Conservation (phyloP, 306 rosid species). For the Quercus robur region DNA sequence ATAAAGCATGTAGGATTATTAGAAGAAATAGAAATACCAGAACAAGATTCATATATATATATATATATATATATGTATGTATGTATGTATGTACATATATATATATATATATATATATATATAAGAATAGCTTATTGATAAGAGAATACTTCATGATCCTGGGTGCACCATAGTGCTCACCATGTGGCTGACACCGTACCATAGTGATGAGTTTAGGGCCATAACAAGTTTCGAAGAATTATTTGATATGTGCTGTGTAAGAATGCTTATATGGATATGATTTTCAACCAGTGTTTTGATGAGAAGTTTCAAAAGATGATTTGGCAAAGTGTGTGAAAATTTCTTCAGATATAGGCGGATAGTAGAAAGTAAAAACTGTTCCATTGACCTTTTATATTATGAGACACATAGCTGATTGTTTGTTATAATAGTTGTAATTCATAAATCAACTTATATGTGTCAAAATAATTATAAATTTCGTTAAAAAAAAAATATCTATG, state of each 20-base stretch:
- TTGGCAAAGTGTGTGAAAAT: not conserved
- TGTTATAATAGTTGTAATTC: not conserved
- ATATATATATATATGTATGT: too few relatives aligned
- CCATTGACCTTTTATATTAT: too few relatives aligned
- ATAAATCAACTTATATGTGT: not conserved
- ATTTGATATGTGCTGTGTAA: not conserved
- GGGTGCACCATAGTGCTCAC: too few relatives aligned
- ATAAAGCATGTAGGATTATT: not conserved
- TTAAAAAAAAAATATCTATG: not conserved
- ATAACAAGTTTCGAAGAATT: not conserved
- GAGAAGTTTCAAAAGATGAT: not conserved
- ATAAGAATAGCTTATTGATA: too few relatives aligned
- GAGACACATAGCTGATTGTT: not conserved
- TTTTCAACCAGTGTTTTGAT: not conserved
- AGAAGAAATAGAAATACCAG: not conserved
- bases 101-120: too few relatives aligned
- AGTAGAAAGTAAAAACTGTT: too few relatives aligned
- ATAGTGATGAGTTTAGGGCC: not conserved
- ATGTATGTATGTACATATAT: too few relatives aligned
- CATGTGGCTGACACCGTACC: not conserved
- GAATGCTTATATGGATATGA: not conserved
- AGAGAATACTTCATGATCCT: too few relatives aligned
- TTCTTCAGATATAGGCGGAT: too few relatives aligned
- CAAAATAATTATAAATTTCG: not conserved
- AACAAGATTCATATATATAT: too few relatives aligned